Conservation (phyloP, 2,329 filamentous ascomycete genomes). For the Talaromyces sp. region DNA sequence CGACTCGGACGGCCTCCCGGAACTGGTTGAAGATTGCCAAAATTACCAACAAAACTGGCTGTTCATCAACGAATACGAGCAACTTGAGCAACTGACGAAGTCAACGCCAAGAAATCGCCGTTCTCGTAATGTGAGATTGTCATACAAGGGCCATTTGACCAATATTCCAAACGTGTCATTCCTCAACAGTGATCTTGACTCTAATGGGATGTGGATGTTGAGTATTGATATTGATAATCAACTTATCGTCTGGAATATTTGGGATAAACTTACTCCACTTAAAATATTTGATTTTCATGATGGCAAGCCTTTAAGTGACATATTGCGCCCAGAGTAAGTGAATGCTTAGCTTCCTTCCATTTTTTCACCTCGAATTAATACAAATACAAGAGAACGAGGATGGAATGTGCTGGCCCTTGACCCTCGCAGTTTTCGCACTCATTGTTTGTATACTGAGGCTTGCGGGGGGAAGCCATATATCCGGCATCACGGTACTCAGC, state of each 20-base stretch:
- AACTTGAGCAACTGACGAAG: slow-evolving; percentile 23
- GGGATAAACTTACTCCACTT: slow-evolving; percentile 29
- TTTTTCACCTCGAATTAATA: slow-evolving; percentile 9
- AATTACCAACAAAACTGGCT: slow-evolving; percentile 29
- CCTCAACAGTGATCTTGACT: slow-evolving; percentile 53
- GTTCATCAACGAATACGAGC: slow-evolving; percentile 18
- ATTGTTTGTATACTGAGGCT: slow-evolving; percentile 30
- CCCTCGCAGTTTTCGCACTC: slow-evolving; percentile 35
- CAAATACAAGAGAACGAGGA: slow-evolving; percentile 26
- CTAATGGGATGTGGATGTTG: slow-evolving; percentile 51
- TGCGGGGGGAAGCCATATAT: slow-evolving; percentile 28
- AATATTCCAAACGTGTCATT: slow-evolving; percentile 58
- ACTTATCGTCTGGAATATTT: slow-evolving; percentile 46
- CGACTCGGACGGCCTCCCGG: slow-evolving; percentile 12
- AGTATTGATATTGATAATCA: slow-evolving; percentile 52
- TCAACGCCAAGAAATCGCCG: slow-evolving; percentile 28
- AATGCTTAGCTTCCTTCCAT: neutral
- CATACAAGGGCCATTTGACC: slow-evolving; percentile 35
- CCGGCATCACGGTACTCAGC: slow-evolving; percentile 16
- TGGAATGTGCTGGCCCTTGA: slow-evolving; percentile 44
- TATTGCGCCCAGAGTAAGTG: slow-evolving; percentile 20
- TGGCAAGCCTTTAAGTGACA: slow-evolving; percentile 19
- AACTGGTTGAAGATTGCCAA: slow-evolving; percentile 14
- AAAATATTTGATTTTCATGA: slow-evolving; percentile 26
- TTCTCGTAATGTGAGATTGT: slow-evolving; percentile 37